Percentiles rank a stretch among this genome's conserved stretches.
These are phyloP conservation scores for Diplodia sapinea DNA, from an alignment of 2,329 filamentous ascomycete genomes.

Conservation along the genomic window DNA sequence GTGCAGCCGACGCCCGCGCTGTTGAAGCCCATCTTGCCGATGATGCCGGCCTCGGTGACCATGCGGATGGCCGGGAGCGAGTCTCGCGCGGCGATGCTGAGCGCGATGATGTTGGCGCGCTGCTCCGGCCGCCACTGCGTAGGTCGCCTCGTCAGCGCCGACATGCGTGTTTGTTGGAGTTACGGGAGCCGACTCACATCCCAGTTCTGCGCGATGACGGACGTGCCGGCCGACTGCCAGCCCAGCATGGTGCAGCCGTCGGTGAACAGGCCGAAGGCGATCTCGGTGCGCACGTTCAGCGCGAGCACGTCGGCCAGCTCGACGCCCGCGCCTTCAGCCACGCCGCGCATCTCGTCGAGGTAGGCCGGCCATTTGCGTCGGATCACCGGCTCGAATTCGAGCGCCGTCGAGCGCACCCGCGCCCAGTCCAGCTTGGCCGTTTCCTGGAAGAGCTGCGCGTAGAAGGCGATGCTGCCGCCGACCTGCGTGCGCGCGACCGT, in stretches of 20 bases:
- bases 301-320: conserved; percentile 61
- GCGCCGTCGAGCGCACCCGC: conserved; percentile 53
- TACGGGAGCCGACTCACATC: conserved; percentile 50
- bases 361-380: conserved; percentile 51
- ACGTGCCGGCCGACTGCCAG: conserved; percentile 47
- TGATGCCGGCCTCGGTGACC: conserved; percentile 65
- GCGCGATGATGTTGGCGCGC: conserved; percentile 56
- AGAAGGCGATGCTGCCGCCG: conserved; percentile 53
- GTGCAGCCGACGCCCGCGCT: conserved; percentile 62
- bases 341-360: conserved; percentile 56
- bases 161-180: too few relatives aligned
- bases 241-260: conserved; percentile 64
- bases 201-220: conserved; percentile 64
- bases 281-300: conserved; percentile 64
- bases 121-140: conserved; percentile 59
- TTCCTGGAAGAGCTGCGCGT: conserved; percentile 54
- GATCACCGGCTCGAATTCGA: conserved; percentile 55
- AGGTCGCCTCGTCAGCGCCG: too few relatives aligned
- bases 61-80: conserved; percentile 58
- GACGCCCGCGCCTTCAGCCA: conserved; percentile 58
- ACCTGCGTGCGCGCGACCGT: conserved; percentile 49
- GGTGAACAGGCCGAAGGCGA: conserved; percentile 62
- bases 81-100: conserved; percentile 51
- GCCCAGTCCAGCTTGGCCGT: conserved; percentile 56
- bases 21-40: conserved; percentile 72